phyloP scores from a whole-genome alignment of 208 protist genomes.

The Entamoeba invadens region DNA sequence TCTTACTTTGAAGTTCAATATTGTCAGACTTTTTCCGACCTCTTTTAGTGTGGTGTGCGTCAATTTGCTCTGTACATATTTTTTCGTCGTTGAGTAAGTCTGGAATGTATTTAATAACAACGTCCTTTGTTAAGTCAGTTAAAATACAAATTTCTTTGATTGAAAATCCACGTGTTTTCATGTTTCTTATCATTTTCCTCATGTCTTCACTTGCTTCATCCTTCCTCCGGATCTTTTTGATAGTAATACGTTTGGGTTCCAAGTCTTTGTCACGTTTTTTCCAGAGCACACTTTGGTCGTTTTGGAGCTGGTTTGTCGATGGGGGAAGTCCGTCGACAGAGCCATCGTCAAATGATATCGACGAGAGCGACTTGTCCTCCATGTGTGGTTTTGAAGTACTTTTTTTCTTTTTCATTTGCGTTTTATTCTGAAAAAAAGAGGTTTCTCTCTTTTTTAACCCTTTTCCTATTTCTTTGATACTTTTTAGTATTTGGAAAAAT shows the following conservation, averaged over 20 bases:
- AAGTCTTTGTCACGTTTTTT: neutral
- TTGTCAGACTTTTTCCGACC: neutral
- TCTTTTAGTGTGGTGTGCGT: neutral
- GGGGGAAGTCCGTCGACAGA: neutral
- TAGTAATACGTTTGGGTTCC: neutral
- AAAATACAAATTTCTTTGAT: neutral
- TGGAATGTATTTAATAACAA: neutral
- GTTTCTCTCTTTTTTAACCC: neutral
- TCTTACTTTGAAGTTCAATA: neutral
- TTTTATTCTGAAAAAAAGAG: neutral
- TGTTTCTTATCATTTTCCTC: neutral
- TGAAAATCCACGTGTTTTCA: neutral
- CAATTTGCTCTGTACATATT: neutral
- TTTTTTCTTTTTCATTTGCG: neutral
- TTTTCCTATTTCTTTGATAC: neutral
- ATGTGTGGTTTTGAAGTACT: neutral
- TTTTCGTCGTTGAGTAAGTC: neutral
- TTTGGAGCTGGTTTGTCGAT: neutral
- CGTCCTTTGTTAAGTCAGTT: neutral
- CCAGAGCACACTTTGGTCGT: neutral
- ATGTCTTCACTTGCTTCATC: neutral
- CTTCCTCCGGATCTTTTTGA: too few relatives aligned
- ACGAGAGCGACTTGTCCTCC: neutral
- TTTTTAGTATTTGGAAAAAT: too few relatives aligned
- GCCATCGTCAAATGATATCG: neutral